Conservation (phyloP, 2,329 filamentous ascomycete genomes). For the Onygenales sp. region DNA sequence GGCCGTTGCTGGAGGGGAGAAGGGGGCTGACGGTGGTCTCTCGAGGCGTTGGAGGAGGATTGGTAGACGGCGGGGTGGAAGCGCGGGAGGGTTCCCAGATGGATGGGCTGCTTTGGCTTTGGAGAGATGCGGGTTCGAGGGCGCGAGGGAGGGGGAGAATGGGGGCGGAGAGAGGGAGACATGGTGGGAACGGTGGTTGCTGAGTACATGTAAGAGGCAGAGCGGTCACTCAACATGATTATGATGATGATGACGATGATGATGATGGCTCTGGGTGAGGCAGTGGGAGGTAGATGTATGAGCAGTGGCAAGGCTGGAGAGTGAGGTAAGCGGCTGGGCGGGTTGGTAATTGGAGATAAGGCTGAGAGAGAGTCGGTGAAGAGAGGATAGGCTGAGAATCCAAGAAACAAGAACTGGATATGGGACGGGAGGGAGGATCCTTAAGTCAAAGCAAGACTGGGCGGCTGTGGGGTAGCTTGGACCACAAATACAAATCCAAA, state of each 20-base stretch:
- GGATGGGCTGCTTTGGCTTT: slow-evolving; percentile 14
- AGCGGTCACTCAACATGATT: slow-evolving; percentile 4
- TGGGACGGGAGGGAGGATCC: no score
- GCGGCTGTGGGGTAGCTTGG: no score
- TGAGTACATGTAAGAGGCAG: slow-evolving; percentile 13
- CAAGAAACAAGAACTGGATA: neutral
- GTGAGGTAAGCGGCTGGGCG: neutral
- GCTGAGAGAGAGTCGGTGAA: neutral
- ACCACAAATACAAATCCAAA: no score
- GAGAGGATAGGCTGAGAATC: neutral
- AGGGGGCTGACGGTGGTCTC: slow-evolving; percentile 18
- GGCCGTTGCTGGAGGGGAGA: slow-evolving; percentile 22
- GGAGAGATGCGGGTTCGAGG: slow-evolving; percentile 6
- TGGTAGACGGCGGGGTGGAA: slow-evolving; percentile 39
- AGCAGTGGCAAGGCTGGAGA: neutral
- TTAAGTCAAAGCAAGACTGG: no score
- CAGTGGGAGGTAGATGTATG: neutral
- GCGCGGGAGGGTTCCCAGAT: slow-evolving; percentile 33
- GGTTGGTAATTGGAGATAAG: neutral
- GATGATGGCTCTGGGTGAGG: neutral
- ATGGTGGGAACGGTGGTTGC: slow-evolving; percentile 22
- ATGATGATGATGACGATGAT: no score
- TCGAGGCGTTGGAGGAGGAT: slow-evolving; percentile 17
- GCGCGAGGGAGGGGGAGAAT: slow-evolving; percentile 6
- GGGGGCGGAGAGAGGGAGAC: slow-evolving; percentile 22